A percentile compares a stretch with the other conserved stretches of the same genome.
phyloP scores from a whole-genome alignment of 2,329 filamentous ascomycete species.

The Mollisiaceae sp. region DNA sequence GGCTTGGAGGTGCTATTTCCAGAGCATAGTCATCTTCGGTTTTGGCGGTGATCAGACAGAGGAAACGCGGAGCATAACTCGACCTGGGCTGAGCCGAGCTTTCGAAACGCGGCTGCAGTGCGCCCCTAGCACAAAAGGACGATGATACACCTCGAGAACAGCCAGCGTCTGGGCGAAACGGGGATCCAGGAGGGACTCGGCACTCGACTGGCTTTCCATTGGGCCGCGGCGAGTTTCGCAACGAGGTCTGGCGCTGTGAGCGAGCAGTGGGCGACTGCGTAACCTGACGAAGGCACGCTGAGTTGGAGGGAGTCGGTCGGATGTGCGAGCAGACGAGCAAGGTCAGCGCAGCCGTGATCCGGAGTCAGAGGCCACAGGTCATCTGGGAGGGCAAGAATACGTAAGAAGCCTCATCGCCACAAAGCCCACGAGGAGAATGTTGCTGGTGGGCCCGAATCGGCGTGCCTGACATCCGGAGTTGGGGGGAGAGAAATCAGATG shows the following conservation, averaged over 20 bases:
- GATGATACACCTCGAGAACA: constrained; percentile 17
- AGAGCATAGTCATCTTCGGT: constrained; percentile 12
- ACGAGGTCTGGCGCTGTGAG: not conserved
- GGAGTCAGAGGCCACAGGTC: not conserved
- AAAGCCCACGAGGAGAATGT: not conserved
- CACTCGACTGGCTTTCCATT: not conserved
- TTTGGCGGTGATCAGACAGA: constrained; percentile 21
- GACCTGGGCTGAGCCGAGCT: constrained; percentile 18
- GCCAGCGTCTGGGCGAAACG: constrained; percentile 20
- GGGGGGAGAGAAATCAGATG: not conserved
- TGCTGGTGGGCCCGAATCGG: not conserved
- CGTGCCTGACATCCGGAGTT: not conserved
- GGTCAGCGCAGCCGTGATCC: not conserved
- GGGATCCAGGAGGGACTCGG: constrained; percentile 4
- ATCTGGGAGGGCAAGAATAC: constrained; percentile 3
- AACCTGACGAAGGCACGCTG: too few relatives aligned
- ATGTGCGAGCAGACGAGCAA: not conserved
- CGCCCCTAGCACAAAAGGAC: constrained; percentile 2
- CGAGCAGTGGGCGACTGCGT: not conserved
- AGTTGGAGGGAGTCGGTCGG: too few relatives aligned
- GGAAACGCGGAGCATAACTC: constrained; percentile 18
- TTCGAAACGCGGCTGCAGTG: constrained; percentile 24
- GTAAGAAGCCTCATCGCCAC: constrained; percentile 7
- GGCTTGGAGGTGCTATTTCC: constrained; percentile 18
- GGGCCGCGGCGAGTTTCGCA: constrained; percentile 6